These are phyloP conservation scores for Puccinia hordei DNA, from an alignment of 1,284 basidiomycete species.

Conservation along the genomic window DNA sequence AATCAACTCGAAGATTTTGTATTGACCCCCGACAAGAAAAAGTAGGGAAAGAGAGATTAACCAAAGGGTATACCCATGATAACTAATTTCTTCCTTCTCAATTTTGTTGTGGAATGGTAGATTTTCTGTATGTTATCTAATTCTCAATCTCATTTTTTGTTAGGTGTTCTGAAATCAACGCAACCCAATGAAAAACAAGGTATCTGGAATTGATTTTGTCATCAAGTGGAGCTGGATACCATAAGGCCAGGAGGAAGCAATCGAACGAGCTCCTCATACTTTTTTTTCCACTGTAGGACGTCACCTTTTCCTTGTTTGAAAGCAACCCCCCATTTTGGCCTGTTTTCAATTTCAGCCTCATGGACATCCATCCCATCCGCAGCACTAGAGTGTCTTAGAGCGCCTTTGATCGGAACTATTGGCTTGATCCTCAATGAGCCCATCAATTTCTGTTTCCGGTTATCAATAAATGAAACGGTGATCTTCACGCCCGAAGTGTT, in stretches of 20 bases:
- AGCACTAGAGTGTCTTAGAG: background rate
- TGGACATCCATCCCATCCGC: conserved; percentile 30
- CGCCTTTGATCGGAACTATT: background rate
- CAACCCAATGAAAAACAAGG: too few relatives aligned
- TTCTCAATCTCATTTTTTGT: too few relatives aligned
- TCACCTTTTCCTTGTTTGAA: conserved; percentile 45
- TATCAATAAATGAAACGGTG: conserved; percentile 37
- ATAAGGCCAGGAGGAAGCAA: conserved; percentile 28
- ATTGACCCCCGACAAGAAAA: too few relatives aligned
- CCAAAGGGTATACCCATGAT: too few relatives aligned
- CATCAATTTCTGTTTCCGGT: conserved; percentile 40
- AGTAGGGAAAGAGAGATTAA: too few relatives aligned
- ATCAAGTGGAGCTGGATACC: conserved; percentile 5
- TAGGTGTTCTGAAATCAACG: too few relatives aligned
- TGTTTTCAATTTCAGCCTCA: background rate
- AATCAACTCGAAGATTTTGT: too few relatives aligned
- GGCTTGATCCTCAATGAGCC: conserved; percentile 39
- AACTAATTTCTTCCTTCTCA: too few relatives aligned
- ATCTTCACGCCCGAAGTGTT: conserved; percentile 31
- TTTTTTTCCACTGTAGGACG: conserved; percentile 43
- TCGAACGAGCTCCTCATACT: conserved; percentile 33
- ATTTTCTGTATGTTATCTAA: too few relatives aligned
- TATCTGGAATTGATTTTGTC: background rate
- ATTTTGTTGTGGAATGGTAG: too few relatives aligned
- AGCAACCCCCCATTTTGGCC: conserved; percentile 19